Evolutionary conservation across 108 stramenopile genomes (phyloP).

Genomic region (Seminavis robusta): DNA sequence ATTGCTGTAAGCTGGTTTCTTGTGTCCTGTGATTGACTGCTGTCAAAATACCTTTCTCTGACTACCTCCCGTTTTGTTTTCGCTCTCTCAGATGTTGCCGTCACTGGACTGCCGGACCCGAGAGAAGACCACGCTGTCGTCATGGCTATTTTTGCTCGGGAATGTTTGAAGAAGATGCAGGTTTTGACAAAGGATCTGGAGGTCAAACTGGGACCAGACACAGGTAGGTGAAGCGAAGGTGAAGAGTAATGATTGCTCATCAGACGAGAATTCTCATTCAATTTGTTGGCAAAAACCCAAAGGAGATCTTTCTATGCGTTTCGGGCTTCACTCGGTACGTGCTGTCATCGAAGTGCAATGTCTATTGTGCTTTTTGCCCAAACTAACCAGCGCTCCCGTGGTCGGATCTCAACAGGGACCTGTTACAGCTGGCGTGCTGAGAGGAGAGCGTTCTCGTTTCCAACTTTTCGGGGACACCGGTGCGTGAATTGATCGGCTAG

Average conservation of each 20-base stretch:
- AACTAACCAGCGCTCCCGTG: neutral
- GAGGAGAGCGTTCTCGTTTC: slow-evolving; percentile 5
- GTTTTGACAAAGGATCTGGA: slow-evolving; percentile 8
- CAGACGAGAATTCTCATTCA: neutral
- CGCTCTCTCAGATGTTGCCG: slow-evolving; percentile 9
- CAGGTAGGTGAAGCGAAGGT: neutral
- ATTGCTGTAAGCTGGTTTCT: neutral
- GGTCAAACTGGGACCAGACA: slow-evolving; percentile 11
- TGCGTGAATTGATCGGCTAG: slow-evolving; percentile 4
- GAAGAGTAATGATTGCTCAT: neutral
- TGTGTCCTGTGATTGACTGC: neutral
- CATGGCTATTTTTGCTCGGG: slow-evolving; percentile 16
- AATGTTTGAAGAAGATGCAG: slow-evolving; percentile 14
- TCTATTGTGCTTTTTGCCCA: neutral
- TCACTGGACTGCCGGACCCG: slow-evolving; percentile 17
- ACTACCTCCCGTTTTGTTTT: neutral
- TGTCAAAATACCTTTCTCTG: neutral
- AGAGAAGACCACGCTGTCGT: slow-evolving; percentile 15
- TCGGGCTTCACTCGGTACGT: neutral
- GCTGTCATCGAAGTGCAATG: neutral
- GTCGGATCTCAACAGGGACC: neutral
- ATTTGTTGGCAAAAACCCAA: neutral
- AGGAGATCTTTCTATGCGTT: neutral
- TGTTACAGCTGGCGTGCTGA: slow-evolving; percentile 21
- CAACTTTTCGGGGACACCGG: slow-evolving; percentile 4